Conservation (phyloP, 2,329 filamentous ascomycete genomes). For the Triangularia verruculosa region DNA sequence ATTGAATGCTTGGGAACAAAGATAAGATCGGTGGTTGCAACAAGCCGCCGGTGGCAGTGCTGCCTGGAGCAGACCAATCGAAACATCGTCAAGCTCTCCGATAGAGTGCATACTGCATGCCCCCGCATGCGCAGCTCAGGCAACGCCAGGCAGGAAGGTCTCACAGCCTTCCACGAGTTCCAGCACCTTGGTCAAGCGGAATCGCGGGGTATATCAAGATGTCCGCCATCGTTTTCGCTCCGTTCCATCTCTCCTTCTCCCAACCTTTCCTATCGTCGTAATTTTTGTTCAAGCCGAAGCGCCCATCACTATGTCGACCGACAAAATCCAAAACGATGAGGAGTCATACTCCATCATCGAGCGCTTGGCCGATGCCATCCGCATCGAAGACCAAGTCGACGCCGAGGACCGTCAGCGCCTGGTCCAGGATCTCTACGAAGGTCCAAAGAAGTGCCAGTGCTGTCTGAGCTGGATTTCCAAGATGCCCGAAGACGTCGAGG, state of each 20-base stretch:
- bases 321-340: constrained; percentile 7
- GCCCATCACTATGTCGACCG: not conserved
- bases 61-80: not conserved
- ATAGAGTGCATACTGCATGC: not conserved
- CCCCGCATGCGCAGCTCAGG: not conserved
- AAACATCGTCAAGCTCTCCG: not conserved
- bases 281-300: not conserved
- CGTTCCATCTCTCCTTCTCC: not conserved
- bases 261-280: not conserved
- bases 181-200: not conserved
- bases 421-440: constrained; percentile 31
- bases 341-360: constrained; percentile 20
- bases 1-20: too few relatives aligned
- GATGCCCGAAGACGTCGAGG: constrained; percentile 23
- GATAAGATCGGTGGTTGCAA: not conserved
- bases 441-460: constrained; percentile 29
- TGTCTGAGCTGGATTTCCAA: constrained; percentile 33
- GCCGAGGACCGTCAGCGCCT: constrained; percentile 29
- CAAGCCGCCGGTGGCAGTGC: not conserved
- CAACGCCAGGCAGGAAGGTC: not conserved
- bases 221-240: not conserved
- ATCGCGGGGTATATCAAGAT: not conserved
- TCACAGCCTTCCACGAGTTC: not conserved
- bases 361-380: constrained; percentile 20
- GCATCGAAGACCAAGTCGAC: constrained; percentile 14